These are phyloP conservation scores for Suillus occidentalis DNA, from an alignment of 768 basidiomycete genomes.

Conservation along the genomic window DNA sequence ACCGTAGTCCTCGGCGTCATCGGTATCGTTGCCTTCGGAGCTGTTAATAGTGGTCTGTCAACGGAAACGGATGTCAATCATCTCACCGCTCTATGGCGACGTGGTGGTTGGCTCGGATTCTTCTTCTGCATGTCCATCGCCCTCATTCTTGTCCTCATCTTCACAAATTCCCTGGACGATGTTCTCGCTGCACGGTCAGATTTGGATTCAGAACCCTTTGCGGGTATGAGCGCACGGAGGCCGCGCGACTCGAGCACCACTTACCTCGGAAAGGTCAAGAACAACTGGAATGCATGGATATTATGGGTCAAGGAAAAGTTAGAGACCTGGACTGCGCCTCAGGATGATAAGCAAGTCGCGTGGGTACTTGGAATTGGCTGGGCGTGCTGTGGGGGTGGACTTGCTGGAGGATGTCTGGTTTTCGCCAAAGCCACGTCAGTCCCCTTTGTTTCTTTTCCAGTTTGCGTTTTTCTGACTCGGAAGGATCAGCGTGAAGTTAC, in stretches of 20 bases:
- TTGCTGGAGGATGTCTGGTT: constrained; percentile 87
- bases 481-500: constrained; percentile 65
- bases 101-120: constrained; percentile 87
- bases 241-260: constrained; percentile 19
- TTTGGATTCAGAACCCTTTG: constrained; percentile 57
- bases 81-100: constrained; percentile 82
- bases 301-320: constrained; percentile 58
- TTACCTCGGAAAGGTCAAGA: constrained; percentile 35
- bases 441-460: background rate
- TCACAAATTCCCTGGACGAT: constrained; percentile 70
- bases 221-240: constrained; percentile 37
- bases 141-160: constrained; percentile 64
- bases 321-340: constrained; percentile 74
- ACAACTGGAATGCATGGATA: constrained; percentile 48
- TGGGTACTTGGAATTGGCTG: constrained; percentile 94
- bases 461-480: constrained; percentile 12
- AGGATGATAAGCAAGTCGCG: constrained; percentile 81
- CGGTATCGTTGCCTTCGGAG: constrained; percentile 86
- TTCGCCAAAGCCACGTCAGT: constrained; percentile 58
- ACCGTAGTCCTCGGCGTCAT: constrained; percentile 82
- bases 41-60: constrained; percentile 77
- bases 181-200: constrained; percentile 73
- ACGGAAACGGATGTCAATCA: constrained; percentile 71
- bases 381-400: constrained; percentile 89
- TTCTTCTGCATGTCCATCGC: constrained; percentile 79